These are phyloP conservation scores for Mycena floridula DNA, from an alignment of 768 basidiomycete species.

Conservation along the genomic window DNA sequence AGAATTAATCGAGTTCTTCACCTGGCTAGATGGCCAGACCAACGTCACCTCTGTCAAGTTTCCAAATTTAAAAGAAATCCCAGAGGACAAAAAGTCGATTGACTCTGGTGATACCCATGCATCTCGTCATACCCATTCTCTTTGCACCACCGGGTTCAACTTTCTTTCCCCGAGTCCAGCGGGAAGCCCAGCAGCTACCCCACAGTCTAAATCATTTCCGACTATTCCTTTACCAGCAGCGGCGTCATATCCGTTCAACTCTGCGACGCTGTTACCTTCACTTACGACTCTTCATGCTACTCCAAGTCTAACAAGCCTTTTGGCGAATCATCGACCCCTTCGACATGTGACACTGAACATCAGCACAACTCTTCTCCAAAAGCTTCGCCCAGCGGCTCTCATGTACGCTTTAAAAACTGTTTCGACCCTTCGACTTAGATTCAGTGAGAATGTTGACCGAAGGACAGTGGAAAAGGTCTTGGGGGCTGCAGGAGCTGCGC, in stretches of 20 bases:
- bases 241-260: conserved; percentile 16
- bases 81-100: not conserved
- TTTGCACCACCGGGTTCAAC: not conserved
- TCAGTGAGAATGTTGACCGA: conserved; percentile 33
- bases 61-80: conserved; percentile 16
- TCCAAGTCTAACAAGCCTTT: conserved; percentile 16
- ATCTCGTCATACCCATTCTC: too few species aligned
- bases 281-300: conserved; percentile 32
- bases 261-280: conserved; percentile 33
- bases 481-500: conserved; percentile 30
- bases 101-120: too few species aligned
- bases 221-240: conserved; percentile 4
- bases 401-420: conserved; percentile 29
- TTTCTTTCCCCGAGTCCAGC: not conserved
- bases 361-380: conserved; percentile 37
- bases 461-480: conserved; percentile 41
- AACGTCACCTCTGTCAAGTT: conserved; percentile 34
- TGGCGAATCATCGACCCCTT: conserved; percentile 15
- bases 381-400: conserved; percentile 36
- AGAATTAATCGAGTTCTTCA: conserved; percentile 28
- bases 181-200: conserved; percentile 3
- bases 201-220: conserved; percentile 2
- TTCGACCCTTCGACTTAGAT: conserved; percentile 25
- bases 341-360: conserved; percentile 30
- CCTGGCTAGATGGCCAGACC: conserved; percentile 37